Evolutionary conservation across 345 rosid genomes (phyloP).

Genomic region (Salix exigua): DNA sequence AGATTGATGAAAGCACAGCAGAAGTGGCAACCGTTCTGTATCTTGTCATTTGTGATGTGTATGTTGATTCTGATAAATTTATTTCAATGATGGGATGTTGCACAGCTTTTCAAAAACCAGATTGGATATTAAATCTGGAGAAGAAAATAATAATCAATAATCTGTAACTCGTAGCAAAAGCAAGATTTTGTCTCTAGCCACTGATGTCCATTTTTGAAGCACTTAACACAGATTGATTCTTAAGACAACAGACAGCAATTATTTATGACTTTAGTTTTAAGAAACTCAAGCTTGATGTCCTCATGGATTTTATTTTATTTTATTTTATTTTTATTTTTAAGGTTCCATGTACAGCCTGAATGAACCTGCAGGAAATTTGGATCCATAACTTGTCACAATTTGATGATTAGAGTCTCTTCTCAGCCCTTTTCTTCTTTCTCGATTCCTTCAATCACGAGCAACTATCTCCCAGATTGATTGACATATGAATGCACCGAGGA

Average conservation of each 20-base stretch:
- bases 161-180: neutral
- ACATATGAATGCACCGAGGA: too few relatives aligned
- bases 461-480: too few relatives aligned
- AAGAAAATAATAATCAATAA: neutral
- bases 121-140: neutral
- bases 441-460: too few relatives aligned
- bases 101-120: neutral
- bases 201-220: neutral
- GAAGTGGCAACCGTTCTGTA: constrained; percentile 11
- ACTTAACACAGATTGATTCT: neutral
- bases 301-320: too few relatives aligned
- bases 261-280: too few relatives aligned
- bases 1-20: neutral
- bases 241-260: neutral
- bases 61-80: neutral
- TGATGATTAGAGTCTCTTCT: too few relatives aligned
- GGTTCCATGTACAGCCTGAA: too few relatives aligned
- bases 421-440: too few relatives aligned
- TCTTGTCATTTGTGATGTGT: constrained; percentile 4
- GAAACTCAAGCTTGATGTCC: too few relatives aligned
- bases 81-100: neutral
- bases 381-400: too few relatives aligned
- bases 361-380: too few relatives aligned
- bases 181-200: neutral
- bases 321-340: too few relatives aligned